Base-by-base conservation (phyloP, 805 yeast genomes). In the Kurtzmaniella cleridarum region DNA sequence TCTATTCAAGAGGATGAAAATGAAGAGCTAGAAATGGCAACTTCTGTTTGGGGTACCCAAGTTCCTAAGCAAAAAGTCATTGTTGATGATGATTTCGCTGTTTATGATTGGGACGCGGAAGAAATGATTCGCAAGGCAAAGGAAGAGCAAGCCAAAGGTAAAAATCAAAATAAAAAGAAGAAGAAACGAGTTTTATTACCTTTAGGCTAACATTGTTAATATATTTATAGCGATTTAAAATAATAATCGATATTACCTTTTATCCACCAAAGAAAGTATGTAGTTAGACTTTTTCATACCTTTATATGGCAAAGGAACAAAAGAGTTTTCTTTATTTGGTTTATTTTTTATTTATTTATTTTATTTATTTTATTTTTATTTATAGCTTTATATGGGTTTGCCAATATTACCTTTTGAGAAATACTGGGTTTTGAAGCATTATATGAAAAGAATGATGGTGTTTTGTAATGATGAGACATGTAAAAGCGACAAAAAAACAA, bases 11-110 rank as follows among this genome's bases (percentile, higher is more conserved):
- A 37, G 3, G 46, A 40, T 2, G 37, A 34, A 2, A 34, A 36
- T 4, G 43, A 35, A 31, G 37, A 61, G 53, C 39, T 64, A 68
- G 30, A 74, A 8, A 20, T 20, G 24, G 24, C 24, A 5, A 20
- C 77, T 1, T 81, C 93, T 0, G 78, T 85, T 2, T 85, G 95
- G 95, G 95, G 95, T 0, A 84, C 93, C 1, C 66, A 61, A 38
- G 75, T 78, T 2, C 73, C 72, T 3, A 66, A 60, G 38, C 48
- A 62, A 1, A 71, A 60, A 59, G 26, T 59, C 57, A 10, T 62
- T 45, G 60, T 59, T 23, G 66, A 65, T 23, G 55, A 57, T 13
- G 23, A 35, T 7, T 24, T 38, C 10, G 32, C 30, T 5, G 34
- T 26, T 10, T 2, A 71, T 41, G 74, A 67, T 30, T 66, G 69